These are phyloP conservation scores for Paratinospora sagittata DNA, from an alignment of 164 flowering plant genomes.

Conservation along the genomic window DNA sequence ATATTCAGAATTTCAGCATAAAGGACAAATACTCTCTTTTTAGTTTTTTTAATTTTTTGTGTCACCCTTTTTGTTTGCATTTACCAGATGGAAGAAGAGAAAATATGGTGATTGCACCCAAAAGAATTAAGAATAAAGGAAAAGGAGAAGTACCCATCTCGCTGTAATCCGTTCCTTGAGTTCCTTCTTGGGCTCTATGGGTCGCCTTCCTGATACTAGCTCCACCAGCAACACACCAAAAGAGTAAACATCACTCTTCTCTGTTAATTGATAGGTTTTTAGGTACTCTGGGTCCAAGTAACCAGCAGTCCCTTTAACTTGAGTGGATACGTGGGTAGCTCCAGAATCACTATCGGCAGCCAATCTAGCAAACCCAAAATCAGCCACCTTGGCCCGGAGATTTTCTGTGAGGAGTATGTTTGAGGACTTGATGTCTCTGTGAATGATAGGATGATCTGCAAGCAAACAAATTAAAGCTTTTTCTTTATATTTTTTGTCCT, in stretches of 20 bases:
- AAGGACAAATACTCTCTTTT: no score
- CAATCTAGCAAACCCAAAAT: constrained; percentile 87
- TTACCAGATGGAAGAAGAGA: background rate
- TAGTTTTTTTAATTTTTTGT: background rate
- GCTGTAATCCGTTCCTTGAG: constrained; percentile 65
- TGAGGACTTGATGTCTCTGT: constrained; percentile 95
- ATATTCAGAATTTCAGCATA: no score
- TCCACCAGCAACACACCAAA: constrained; percentile 90
- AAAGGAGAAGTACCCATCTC: constrained; percentile 55
- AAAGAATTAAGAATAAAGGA: background rate
- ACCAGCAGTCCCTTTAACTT: constrained; percentile 98
- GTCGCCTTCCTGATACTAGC: constrained; percentile 81
- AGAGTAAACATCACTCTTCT: constrained; percentile 94
- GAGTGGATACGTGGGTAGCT: constrained; percentile 85
- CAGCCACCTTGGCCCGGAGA: constrained; percentile 87
- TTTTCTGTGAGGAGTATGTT: constrained; percentile 87
- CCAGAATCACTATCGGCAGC: constrained; percentile 71
- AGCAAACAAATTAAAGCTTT: constrained; percentile 10
- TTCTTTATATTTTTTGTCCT: no score
- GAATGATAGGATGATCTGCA: constrained; percentile 93
- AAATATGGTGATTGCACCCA: background rate
- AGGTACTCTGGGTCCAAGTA: constrained; percentile 96
- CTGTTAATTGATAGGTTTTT: constrained; percentile 82
- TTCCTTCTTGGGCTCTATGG: constrained; percentile 73
- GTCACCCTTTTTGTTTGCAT: background rate